Evolutionary conservation across 2,329 filamentous ascomycete species (phyloP).

Genomic region (Ophiostoma piceae): DNA sequence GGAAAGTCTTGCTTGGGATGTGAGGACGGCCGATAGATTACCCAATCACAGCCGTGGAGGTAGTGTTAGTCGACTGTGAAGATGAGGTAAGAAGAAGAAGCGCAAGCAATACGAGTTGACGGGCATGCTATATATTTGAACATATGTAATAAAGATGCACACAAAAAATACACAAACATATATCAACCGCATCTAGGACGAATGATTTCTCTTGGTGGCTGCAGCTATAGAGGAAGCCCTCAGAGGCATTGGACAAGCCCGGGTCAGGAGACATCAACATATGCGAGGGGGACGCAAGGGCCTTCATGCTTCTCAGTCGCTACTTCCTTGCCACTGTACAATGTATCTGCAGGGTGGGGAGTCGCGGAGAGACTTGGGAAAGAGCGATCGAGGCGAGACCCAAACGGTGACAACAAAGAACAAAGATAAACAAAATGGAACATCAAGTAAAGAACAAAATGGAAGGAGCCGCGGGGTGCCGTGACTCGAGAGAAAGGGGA

Average conservation of each 20-base stretch:
- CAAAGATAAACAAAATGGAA: too few relatives aligned
- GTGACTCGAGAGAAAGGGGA: conserved; percentile 16
- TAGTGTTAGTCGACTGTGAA: background rate
- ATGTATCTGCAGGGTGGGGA: background rate
- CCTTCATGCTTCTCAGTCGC: background rate
- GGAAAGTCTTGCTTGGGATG: background rate
- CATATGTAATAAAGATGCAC: background rate
- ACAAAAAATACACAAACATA: background rate
- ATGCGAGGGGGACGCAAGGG: conserved; percentile 21
- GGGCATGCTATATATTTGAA: background rate
- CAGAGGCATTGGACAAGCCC: background rate
- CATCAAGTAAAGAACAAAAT: background rate
- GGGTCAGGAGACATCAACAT: conserved; percentile 15
- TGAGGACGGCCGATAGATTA: background rate
- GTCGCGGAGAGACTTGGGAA: conserved; percentile 3
- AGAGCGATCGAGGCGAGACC: too few relatives aligned
- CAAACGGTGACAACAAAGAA: too few relatives aligned
- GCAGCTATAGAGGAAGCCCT: background rate
- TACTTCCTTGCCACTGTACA: background rate
- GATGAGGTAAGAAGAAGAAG: background rate
- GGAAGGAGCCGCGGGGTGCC: background rate
- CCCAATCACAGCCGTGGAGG: background rate
- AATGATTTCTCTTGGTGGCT: background rate
- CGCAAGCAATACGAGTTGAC: background rate
- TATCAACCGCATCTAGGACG: background rate